Conservation (phyloP, 192 early-diverging fungal genomes). For the Backusella sp. region DNA sequence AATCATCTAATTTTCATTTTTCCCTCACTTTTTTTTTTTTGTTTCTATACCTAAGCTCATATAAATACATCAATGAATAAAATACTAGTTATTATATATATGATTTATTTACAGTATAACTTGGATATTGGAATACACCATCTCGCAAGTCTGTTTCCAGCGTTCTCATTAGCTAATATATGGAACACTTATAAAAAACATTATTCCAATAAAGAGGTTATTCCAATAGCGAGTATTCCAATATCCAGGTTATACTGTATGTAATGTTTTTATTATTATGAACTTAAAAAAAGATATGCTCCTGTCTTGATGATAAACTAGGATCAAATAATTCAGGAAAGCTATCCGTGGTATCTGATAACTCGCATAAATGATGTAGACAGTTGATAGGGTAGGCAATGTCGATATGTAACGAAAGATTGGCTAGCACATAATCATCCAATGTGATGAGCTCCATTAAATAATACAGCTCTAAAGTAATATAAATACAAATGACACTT, state of each 20-base stretch:
- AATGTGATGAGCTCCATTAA: slow-evolving; percentile 14
- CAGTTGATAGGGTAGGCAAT: slow-evolving; percentile 31
- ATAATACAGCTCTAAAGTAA: slow-evolving; percentile 31
- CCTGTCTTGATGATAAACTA: slow-evolving; percentile 3
- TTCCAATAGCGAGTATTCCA: no score
- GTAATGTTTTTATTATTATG: background rate
- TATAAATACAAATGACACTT: slow-evolving; percentile 20
- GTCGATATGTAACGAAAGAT: slow-evolving; percentile 29
- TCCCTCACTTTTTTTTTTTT: background rate
- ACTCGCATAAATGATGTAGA: slow-evolving; percentile 32
- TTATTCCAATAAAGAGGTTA: no score
- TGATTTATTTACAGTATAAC: no score
- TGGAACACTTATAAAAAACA: no score
- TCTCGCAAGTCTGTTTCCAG: no score
- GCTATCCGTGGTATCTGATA: slow-evolving; percentile 18
- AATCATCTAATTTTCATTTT: background rate
- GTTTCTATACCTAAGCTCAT: slow-evolving; percentile 1
- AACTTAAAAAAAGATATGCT: background rate
- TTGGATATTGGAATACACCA: no score
- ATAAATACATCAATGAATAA: background rate
- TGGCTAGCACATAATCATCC: slow-evolving; percentile 26
- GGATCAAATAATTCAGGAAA: slow-evolving; percentile 20
- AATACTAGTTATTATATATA: background rate
- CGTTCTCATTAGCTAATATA: no score
- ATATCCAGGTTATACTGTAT: background rate